Conservation (phyloP, 352 stramenopile species). For the Pythium guiyangense region DNA sequence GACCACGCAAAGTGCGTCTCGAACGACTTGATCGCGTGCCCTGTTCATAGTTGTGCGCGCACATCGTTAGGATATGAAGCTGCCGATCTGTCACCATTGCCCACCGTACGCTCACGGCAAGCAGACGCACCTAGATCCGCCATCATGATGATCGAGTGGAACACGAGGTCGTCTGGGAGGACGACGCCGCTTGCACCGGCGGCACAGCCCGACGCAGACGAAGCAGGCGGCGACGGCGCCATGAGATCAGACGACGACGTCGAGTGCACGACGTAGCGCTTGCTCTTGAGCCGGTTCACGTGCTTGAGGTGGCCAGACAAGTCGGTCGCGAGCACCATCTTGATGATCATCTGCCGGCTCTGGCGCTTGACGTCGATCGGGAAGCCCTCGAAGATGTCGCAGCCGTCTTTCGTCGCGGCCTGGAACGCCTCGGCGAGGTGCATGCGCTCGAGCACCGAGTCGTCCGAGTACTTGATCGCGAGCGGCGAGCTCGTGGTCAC, state of each 20-base stretch:
- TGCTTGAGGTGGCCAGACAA: slow-evolving; percentile 72
- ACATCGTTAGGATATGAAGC: not conserved
- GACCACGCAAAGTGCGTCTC: slow-evolving; percentile 53
- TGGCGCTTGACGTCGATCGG: slow-evolving; percentile 39
- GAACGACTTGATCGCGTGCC: slow-evolving; percentile 64
- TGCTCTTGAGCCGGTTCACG: slow-evolving; percentile 75
- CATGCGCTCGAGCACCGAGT: slow-evolving; percentile 88
- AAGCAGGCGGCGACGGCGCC: slow-evolving; percentile 1
- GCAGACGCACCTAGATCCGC: slow-evolving; percentile 36
- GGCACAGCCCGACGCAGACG: not conserved
- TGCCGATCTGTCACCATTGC: not conserved
- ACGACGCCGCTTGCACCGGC: not conserved
- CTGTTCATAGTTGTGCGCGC: not conserved
- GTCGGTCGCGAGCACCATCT: slow-evolving; percentile 82
- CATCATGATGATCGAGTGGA: slow-evolving; percentile 77
- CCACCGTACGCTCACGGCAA: no score
- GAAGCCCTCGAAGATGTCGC: slow-evolving; percentile 68
- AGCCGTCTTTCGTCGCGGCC: slow-evolving; percentile 55
- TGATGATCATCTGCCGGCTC: slow-evolving; percentile 70
- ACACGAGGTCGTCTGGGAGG: slow-evolving; percentile 43
- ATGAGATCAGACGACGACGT: slow-evolving; percentile 23
- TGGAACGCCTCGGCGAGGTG: slow-evolving; percentile 71
- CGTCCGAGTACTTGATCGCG: slow-evolving; percentile 92
- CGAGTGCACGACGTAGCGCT: slow-evolving; percentile 42
- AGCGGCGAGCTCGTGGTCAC: slow-evolving; percentile 77